Evolutionary conservation across 306 rosid species (phyloP).

Genomic region (Trifolium pratense): DNA sequence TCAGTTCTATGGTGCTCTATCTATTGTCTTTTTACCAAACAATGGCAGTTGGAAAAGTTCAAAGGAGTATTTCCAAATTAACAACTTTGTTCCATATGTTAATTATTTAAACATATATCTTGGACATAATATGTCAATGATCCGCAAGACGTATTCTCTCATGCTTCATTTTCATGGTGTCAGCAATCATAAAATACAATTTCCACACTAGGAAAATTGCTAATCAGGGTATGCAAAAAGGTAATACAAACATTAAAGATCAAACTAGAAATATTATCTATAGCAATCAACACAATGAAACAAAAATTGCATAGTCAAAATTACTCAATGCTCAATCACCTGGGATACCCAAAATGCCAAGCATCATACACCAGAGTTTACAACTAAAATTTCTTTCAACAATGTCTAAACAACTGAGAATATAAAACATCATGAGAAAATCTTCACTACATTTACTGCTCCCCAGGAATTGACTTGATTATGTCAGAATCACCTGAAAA

Average conservation of each 20-base stretch:
- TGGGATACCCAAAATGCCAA: constrained; percentile 23
- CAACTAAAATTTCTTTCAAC: constrained; percentile 30
- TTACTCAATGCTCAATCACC: constrained; percentile 33
- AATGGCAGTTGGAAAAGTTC: too few species aligned
- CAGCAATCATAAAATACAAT: too few species aligned
- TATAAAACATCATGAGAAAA: constrained; percentile 6
- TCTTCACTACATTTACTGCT: constrained; percentile 35
- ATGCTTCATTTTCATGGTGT: too few species aligned
- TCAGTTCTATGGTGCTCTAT: too few species aligned
- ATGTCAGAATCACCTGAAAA: constrained; percentile 63
- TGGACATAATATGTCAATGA: too few species aligned
- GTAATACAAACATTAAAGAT: not conserved
- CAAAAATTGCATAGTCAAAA: constrained; percentile 37
- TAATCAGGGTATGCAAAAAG: too few species aligned
- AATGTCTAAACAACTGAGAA: constrained; percentile 35
- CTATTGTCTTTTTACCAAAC: too few species aligned
- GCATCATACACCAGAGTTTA: constrained; percentile 33
- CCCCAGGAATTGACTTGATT: constrained; percentile 53
- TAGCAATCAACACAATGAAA: constrained; percentile 12
- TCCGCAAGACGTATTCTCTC: too few species aligned
- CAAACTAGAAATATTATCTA: constrained; percentile 9
- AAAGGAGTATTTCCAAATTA: too few species aligned
- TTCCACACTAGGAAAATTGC: too few species aligned
- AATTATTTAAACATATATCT: too few species aligned
- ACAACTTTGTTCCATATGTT: too few species aligned